These are phyloP conservation scores for Pseudocohnilembus persalinus DNA, from an alignment of 169 alveolate species.

Conservation along the genomic window DNA sequence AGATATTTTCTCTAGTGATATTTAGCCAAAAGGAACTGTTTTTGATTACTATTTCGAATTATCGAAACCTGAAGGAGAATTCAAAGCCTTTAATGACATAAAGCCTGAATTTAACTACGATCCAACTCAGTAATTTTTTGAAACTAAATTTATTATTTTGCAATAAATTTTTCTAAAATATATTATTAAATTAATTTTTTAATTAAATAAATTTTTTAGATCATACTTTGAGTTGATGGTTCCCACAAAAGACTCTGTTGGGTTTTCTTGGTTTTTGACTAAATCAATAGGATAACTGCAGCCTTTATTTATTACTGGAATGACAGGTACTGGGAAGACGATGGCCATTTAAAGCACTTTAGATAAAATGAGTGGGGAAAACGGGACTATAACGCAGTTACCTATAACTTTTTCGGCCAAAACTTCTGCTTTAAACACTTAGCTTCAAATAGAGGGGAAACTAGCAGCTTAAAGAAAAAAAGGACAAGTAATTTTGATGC, in stretches of 20 bases:
- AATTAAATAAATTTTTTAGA: background rate
- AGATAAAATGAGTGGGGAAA: conserved; percentile 53
- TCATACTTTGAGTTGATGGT: conserved; percentile 86
- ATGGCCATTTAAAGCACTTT: conserved; percentile 76
- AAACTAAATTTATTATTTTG: too few relatives aligned
- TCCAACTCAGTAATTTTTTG: background rate
- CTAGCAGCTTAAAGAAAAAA: conserved; percentile 73
- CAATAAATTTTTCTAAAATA: too few relatives aligned
- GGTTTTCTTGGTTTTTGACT: conserved; percentile 78
- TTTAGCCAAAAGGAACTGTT: conserved; percentile 41
- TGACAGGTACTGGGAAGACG: conserved; percentile 94
- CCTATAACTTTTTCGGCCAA: conserved; percentile 91
- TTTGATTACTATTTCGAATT: conserved; percentile 25
- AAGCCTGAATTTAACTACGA: conserved; percentile 29
- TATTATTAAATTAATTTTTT: too few relatives aligned
- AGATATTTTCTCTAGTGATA: conserved; percentile 36
- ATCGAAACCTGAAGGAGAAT: conserved; percentile 32
- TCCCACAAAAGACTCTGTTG: conserved; percentile 88
- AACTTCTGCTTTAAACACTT: conserved; percentile 84
- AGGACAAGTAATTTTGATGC: conserved; percentile 76
- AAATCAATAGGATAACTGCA: conserved; percentile 70
- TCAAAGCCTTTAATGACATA: conserved; percentile 31
- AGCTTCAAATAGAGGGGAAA: conserved; percentile 80
- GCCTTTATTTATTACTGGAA: conserved; percentile 89
- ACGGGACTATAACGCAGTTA: conserved; percentile 65